Percentiles rank a stretch among this genome's conserved stretches.
phyloP scores from a whole-genome alignment of 495 filamentous ascomycete genomes.

The Podospora pseudopauciseta region DNA sequence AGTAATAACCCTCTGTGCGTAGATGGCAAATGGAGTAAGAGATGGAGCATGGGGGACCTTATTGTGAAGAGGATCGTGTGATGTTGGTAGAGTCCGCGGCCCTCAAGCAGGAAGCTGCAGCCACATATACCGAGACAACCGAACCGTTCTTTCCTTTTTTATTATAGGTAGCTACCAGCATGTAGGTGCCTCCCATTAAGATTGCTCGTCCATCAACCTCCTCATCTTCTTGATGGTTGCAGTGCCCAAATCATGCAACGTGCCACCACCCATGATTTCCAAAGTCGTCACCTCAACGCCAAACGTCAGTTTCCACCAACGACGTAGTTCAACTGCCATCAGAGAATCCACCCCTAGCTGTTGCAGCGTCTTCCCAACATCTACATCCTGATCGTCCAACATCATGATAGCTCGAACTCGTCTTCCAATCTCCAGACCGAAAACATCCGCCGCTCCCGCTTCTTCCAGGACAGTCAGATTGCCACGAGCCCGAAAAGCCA shows the following conservation, averaged over 20 bases:
- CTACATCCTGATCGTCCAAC: slow-evolving; percentile 28
- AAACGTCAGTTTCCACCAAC: neutral
- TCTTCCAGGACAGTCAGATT: neutral
- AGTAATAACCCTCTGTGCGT: too few species aligned
- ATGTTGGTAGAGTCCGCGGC: too few species aligned
- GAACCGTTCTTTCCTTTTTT: too few species aligned
- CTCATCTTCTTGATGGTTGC: neutral
- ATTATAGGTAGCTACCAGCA: too few species aligned
- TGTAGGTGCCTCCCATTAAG: too few species aligned
- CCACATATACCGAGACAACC: too few species aligned
- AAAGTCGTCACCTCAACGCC: neutral
- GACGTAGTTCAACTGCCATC: slow-evolving; percentile 44
- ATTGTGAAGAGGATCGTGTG: too few species aligned
- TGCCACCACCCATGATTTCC: slow-evolving; percentile 3
- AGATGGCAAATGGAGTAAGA: too few species aligned
- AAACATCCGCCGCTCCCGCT: neutral
- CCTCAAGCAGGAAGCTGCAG: too few species aligned
- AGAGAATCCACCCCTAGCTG: slow-evolving; percentile 46
- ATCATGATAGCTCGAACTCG: slow-evolving; percentile 34
- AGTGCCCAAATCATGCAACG: neutral
- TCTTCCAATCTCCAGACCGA: neutral
- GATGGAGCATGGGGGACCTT: too few species aligned
- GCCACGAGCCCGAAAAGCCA: neutral
- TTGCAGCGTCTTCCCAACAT: slow-evolving; percentile 23
- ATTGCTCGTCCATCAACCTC: neutral